Conservation (phyloP, 805 yeast genomes). For the Wickerhamiella lipophila region DNA sequence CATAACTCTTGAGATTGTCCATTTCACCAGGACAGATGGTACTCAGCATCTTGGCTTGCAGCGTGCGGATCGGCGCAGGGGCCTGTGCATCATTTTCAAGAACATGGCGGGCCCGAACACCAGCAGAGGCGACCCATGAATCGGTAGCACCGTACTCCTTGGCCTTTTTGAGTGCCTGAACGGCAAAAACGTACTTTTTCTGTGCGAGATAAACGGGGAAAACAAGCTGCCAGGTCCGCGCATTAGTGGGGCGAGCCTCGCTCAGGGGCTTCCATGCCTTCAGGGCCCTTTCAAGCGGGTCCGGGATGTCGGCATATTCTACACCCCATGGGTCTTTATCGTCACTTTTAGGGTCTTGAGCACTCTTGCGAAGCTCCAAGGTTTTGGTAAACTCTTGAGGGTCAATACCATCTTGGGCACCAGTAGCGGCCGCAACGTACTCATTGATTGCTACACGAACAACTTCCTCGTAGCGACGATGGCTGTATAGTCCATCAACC, state of each 20-base stretch:
- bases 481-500: conserved; percentile 63
- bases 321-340: conserved; percentile 40
- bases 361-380: conserved; percentile 28
- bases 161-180: conserved; percentile 38
- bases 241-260: conserved; percentile 23
- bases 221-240: conserved; percentile 35
- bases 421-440: conserved; percentile 33
- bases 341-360: conserved; percentile 8
- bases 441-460: conserved; percentile 49
- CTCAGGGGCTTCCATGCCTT: conserved; percentile 31
- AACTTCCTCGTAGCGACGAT: conserved; percentile 63
- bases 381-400: conserved; percentile 28
- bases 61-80: conserved; percentile 34
- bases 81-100: conserved; percentile 30
- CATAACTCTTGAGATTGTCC: conserved; percentile 18
- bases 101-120: conserved; percentile 27
- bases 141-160: conserved; percentile 28
- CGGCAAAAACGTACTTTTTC: conserved; percentile 40
- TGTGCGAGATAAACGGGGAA: conserved; percentile 34
- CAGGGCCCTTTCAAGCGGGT: conserved; percentile 35
- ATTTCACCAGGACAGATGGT: conserved; percentile 20
- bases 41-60: conserved; percentile 23
- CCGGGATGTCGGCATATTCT: conserved; percentile 28
- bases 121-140: conserved; percentile 25
- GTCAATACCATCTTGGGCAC: conserved; percentile 22